Base-by-base conservation (phyloP, 2,329 filamentous ascomycete species). In the Aspergillus tamarii region DNA sequence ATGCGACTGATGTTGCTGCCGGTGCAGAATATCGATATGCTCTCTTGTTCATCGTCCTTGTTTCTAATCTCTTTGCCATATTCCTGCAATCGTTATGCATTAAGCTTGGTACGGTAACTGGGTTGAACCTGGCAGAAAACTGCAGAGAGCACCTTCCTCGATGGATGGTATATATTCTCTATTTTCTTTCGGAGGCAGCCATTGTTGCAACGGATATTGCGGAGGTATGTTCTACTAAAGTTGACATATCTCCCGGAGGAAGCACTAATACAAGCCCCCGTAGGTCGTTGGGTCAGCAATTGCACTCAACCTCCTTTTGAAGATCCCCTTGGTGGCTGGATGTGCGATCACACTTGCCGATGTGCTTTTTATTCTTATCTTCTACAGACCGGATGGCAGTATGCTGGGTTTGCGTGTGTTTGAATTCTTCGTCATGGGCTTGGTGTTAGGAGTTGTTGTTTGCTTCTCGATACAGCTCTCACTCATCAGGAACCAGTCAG, bases 191-290 rank as follows among this genome's bases (percentile, higher is more conserved):
- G 1, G 89, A 91, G 74, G 78, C 84, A 5, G 88, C 89, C 64
- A 91, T 91, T 62, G 87, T 91, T 59, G 89, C 89, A 0, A 91
- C 89, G 0, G 89, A 91, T 73, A 87, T 91, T 67, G 89, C 89
- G 62, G 89, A 91, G 77, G 85, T 85, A 70, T 67, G 77, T 7
- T n/a, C 11, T 32, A 19, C 16, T 26, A 34, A 14, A n/a, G n/a
- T 19, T 23, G 26, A n/a, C 3, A 9, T 43, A 5, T n/a, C 9
- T 19, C 36, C 21, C n/a, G 23, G 32, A 23, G n/a, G 32, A n/a
- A 43, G 11, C 14, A 36, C 46, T 28, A 28, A 46, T 43, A 56
- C 48, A 60, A 16, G 16, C n/a, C 8, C 39, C 16, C 28, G 4
- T 59, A 82, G 82, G 84, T 87, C 58, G 82, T 87, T 67, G 85